Evolutionary conservation across 805 yeast genomes (phyloP).

Genomic region (Candida ficus): DNA sequence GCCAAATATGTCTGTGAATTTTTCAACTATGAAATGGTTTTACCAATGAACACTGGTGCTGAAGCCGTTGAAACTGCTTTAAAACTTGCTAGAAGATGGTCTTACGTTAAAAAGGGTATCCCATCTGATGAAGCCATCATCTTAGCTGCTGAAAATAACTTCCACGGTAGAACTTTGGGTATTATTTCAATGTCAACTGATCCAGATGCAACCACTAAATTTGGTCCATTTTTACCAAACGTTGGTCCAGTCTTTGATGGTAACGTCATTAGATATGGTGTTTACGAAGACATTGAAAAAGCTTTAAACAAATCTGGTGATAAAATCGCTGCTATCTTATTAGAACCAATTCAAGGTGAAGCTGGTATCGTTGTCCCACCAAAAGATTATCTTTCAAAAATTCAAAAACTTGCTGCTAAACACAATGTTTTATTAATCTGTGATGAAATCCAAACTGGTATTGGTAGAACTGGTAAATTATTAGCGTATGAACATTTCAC

Average conservation of each 20-base stretch:
- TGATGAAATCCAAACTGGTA: conserved; percentile 97
- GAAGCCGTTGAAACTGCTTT: conserved; percentile 96
- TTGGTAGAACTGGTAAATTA: conserved; percentile 95
- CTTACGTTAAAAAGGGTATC: conserved; percentile 81
- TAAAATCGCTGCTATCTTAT: conserved; percentile 81
- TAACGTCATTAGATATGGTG: conserved; percentile 70
- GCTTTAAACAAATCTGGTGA: conserved; percentile 83
- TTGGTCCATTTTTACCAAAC: conserved; percentile 84
- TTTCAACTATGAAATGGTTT: conserved; percentile 85
- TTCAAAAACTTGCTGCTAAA: conserved; percentile 68
- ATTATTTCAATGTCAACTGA: conserved; percentile 95
- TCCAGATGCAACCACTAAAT: conserved; percentile 81
- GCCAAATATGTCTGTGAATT: conserved; percentile 86
- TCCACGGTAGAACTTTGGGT: conserved; percentile 96
- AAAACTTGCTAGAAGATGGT: conserved; percentile 97
- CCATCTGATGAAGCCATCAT: conserved; percentile 81
- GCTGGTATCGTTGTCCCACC: conserved; percentile 98
- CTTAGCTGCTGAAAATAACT: conserved; percentile 81
- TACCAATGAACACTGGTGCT: conserved; percentile 99
- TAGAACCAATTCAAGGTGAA: conserved; percentile 98
- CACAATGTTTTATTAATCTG: conserved; percentile 87
- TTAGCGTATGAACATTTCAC: conserved; percentile 84
- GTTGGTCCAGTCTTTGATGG: conserved; percentile 77
- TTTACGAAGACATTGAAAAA: conserved; percentile 76
- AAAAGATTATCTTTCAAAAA: conserved; percentile 66